Evolutionary conservation across 1,284 basidiomycete genomes (phyloP), one percentile per base, ranked within the genome.

Genomic region (Sutorius eximius): DNA sequence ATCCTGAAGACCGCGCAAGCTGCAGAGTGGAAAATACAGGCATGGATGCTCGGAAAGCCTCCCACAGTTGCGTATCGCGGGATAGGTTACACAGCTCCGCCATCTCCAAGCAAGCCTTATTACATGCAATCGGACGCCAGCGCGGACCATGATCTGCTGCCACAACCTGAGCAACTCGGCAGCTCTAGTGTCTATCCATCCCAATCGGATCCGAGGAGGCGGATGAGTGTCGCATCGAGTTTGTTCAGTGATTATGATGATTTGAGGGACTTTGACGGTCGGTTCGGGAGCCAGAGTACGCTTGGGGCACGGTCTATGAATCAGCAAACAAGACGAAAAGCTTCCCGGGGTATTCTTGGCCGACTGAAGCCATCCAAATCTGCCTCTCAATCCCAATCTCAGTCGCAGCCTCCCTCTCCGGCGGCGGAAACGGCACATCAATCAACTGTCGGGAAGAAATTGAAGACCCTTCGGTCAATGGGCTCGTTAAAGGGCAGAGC

Each of bases 1-100:
- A 83, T 99, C 41, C 81, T 99, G 63, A 94, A 91, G 76, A 95
- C 94, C 0, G 96, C 95, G 0, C 94, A 97, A 67, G 93, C 93
- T 4, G 96, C 96, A 0, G 96, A 99, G 66, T 98, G 95, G 95
- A 93, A 89, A 70, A 78, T 98, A 49, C 93, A 97, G 68, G 89
- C 91, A 0, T 98, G 95, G 92, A 92, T 93, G 83, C 82, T 98
- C 24, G 95, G 95, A 57, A 98, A 97, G 65, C 92, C 93, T 10
- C 95, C 95, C 16, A 86, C 85, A 5, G 77, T 93, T 45, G 81
- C 84, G 3, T 91, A 83, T 62, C 81, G 89, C 63, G 91, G 88
- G 38, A 92, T 93, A 62, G 91, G 90, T 24, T 92, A 89, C 64
- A 84, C 76, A 22, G 75, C 78, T 20, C 75, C 75, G 13, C 68